A percentile compares a stretch with the other conserved stretches of the same genome.
These are phyloP conservation scores for Apocynum venetum DNA, from an alignment of 257 asterid genomes.

Conservation along the genomic window DNA sequence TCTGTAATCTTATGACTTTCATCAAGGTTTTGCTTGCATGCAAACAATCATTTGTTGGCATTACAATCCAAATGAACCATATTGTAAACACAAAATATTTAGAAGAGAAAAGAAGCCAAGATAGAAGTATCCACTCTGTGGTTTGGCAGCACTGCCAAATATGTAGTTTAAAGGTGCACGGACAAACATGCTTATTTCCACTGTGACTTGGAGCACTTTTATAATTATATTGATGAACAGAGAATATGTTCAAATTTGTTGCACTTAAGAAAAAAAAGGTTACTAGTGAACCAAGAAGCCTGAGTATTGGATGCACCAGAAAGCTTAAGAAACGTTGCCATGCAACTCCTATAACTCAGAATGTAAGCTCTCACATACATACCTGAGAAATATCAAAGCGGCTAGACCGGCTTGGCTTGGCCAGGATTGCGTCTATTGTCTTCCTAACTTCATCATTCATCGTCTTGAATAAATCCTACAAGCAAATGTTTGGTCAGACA, in stretches of 20 bases:
- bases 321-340: background rate
- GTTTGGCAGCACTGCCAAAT: background rate
- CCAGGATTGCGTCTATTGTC: slow-evolving; percentile 33
- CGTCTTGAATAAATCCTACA: slow-evolving; percentile 86
- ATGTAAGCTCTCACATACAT: slow-evolving; percentile 18
- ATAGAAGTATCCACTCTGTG: background rate
- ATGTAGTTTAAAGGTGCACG: background rate
- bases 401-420: slow-evolving; percentile 43
- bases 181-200: background rate
- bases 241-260: background rate
- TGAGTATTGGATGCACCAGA: background rate
- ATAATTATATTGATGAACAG: background rate
- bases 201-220: background rate
- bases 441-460: slow-evolving; percentile 62
- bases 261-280: no score
- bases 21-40: background rate
- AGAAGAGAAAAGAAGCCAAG: background rate
- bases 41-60: background rate
- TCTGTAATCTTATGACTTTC: background rate
- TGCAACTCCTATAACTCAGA: background rate
- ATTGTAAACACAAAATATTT: background rate
- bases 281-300: background rate
- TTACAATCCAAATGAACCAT: background rate
- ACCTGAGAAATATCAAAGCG: slow-evolving; percentile 68
- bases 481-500: slow-evolving; percentile 17